Evolutionary conservation across 768 basidiomycete species (phyloP).

Genomic region (Agaricus subrufescens): DNA sequence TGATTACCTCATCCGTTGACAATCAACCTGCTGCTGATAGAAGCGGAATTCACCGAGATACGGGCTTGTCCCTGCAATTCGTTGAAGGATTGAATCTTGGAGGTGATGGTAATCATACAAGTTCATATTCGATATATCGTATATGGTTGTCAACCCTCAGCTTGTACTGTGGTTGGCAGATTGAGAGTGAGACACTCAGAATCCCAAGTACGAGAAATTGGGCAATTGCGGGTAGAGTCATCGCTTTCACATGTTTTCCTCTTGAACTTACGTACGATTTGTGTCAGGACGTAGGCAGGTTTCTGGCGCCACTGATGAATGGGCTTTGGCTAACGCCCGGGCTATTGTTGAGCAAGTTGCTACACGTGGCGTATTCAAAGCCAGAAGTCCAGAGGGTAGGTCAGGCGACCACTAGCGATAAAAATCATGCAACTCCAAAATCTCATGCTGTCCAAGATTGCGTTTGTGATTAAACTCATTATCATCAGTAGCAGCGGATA

Average conservation of each 20-base stretch:
- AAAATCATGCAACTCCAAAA: too few species aligned
- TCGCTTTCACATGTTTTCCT: background rate
- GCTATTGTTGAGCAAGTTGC: constrained; percentile 52
- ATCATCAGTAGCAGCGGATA: too few species aligned
- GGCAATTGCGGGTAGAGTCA: constrained; percentile 75
- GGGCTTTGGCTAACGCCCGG: constrained; percentile 39
- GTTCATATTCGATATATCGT: constrained; percentile 78
- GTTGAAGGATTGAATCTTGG: constrained; percentile 51
- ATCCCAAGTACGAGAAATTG: constrained; percentile 95
- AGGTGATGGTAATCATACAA: constrained; percentile 52
- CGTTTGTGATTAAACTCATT: too few species aligned
- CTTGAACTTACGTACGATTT: background rate
- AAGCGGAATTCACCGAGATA: background rate
- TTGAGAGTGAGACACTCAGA: constrained; percentile 81
- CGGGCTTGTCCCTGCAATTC: constrained; percentile 14
- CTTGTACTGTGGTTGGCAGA: constrained; percentile 74
- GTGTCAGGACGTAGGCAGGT: constrained; percentile 21
- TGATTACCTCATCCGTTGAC: constrained; percentile 11
- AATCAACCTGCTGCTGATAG: background rate
- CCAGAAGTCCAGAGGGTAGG: constrained; percentile 70
- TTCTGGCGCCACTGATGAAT: constrained; percentile 10
- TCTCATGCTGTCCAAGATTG: too few species aligned
- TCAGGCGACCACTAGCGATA: constrained; percentile 27
- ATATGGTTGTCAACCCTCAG: constrained; percentile 81
- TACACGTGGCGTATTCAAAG: constrained; percentile 66